Evolutionary conservation across 139 green algal genomes (phyloP).

Genomic region (Ostreobium quekettii): DNA sequence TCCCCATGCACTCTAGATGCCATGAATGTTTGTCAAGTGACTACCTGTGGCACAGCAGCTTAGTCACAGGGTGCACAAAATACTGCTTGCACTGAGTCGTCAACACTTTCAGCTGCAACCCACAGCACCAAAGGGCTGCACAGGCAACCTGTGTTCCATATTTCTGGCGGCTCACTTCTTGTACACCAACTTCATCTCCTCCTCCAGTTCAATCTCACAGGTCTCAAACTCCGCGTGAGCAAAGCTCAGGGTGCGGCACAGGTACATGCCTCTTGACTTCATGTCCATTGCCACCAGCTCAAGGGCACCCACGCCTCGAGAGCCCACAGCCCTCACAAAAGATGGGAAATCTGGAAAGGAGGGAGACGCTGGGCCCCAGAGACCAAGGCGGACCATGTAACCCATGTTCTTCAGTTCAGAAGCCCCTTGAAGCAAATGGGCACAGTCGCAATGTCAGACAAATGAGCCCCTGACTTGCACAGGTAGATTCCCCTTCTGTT

Average conservation of each 20-base stretch:
- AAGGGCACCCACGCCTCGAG: conserved; percentile 40
- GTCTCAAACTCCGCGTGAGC: conserved; percentile 5
- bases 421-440: conserved; percentile 21
- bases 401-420: conserved; percentile 50
- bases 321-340: conserved; percentile 23
- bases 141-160: too few relatives aligned
- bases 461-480: not conserved
- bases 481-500: not conserved
- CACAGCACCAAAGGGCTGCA: too few relatives aligned
- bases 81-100: too few relatives aligned
- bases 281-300: conserved; percentile 50
- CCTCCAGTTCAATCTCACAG: not conserved
- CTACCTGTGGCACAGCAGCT: too few relatives aligned
- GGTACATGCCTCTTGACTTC: conserved; percentile 37
- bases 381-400: conserved; percentile 55
- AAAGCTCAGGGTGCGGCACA: conserved; percentile 34
- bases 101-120: too few relatives aligned
- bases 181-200: not conserved
- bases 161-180: not conserved
- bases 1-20: too few relatives aligned
- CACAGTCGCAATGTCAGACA: not conserved
- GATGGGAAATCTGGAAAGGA: conserved; percentile 17
- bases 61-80: too few relatives aligned
- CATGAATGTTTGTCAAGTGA: too few relatives aligned
- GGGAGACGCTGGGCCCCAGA: conserved; percentile 46